phyloP scores from a whole-genome alignment of 2,329 filamentous ascomycete genomes.

The Monosporascus ibericus region DNA sequence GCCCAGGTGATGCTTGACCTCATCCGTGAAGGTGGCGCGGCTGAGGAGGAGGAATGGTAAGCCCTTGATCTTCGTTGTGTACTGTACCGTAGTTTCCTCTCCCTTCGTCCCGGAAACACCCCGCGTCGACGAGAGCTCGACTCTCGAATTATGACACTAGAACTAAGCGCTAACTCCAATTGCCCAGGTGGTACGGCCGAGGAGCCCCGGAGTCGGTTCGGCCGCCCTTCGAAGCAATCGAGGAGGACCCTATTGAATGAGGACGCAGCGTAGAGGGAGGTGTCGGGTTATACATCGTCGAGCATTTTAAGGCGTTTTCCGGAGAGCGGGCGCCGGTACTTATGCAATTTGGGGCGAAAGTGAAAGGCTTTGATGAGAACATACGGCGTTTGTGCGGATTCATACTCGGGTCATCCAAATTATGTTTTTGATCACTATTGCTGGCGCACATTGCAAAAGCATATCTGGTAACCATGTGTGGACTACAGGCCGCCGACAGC shows the following conservation, averaged over 20 bases:
- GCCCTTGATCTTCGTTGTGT: not conserved
- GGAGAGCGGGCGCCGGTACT: not conserved
- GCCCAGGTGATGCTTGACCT: constrained; percentile 56
- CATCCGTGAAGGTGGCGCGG: constrained; percentile 55
- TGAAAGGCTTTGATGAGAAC: not conserved
- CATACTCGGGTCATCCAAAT: constrained; percentile 1
- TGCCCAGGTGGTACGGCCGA: constrained; percentile 43
- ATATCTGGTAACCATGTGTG: not conserved
- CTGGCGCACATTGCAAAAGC: not conserved
- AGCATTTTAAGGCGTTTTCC: constrained; percentile 26
- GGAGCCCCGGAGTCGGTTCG: constrained; percentile 48
- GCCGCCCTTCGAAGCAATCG: constrained; percentile 43
- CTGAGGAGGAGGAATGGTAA: constrained; percentile 54
- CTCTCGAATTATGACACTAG: not conserved
- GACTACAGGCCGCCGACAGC: not conserved
- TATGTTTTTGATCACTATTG: not conserved
- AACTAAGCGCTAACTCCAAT: not conserved
- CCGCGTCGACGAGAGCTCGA: not conserved
- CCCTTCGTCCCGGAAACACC: no score
- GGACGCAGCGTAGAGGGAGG: constrained; percentile 6
- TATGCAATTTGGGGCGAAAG: not conserved
- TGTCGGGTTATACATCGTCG: constrained; percentile 6
- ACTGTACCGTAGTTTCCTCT: no score
- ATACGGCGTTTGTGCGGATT: not conserved
- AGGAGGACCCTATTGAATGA: constrained; percentile 43